These are phyloP conservation scores for Rhododendron kiyosumense DNA, from an alignment of 148 eudicot genomes.

Conservation along the genomic window DNA sequence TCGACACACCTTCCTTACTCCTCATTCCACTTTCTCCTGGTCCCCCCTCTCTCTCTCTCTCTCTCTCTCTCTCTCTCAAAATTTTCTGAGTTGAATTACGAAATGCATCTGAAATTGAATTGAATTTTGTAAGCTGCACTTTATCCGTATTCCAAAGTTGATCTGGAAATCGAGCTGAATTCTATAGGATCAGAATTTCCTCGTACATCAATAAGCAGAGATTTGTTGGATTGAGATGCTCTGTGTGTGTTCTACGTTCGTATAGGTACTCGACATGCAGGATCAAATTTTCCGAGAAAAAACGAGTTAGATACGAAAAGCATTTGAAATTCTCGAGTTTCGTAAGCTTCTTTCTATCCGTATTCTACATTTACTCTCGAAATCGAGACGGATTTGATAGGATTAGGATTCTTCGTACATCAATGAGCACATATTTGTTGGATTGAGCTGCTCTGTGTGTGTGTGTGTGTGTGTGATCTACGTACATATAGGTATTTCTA, in stretches of 20 bases:
- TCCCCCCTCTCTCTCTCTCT: conserved; percentile 24
- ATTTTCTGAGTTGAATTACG: background rate
- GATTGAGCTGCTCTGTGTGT: background rate
- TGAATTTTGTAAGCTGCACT: background rate
- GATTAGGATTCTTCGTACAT: background rate
- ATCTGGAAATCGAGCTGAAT: background rate
- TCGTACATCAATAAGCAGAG: background rate
- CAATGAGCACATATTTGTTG: background rate
- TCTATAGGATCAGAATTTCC: background rate
- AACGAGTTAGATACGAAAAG: background rate
- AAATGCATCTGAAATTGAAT: background rate
- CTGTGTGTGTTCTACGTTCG: background rate
- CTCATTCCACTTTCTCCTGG: conserved; percentile 62
- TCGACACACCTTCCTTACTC: conserved; percentile 30
- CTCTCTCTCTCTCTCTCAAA: background rate
- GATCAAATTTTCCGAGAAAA: background rate
- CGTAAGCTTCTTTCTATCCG: background rate
- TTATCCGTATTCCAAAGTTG: background rate
- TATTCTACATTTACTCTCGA: background rate
- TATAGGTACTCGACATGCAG: background rate
- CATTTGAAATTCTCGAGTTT: background rate
- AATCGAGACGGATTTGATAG: background rate
- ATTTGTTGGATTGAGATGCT: background rate
- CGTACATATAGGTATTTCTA: background rate
- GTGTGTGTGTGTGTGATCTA: background rate